phyloP scores from a whole-genome alignment of 768 basidiomycete genomes.

The Floccularia luteovirens region DNA sequence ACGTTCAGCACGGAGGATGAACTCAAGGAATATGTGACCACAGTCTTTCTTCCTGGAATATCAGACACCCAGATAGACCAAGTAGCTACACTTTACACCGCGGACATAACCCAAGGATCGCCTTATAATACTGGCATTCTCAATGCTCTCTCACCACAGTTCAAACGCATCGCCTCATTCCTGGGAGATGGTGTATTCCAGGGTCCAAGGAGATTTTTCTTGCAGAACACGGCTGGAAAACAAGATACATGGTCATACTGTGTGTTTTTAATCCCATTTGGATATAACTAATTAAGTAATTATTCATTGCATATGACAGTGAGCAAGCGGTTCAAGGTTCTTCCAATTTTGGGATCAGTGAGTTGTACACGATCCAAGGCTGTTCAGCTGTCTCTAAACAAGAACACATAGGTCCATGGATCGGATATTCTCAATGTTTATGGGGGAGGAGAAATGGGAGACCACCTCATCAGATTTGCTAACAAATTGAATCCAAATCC shows the following conservation, averaged over 20 bases:
- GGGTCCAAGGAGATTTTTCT: constrained; percentile 37
- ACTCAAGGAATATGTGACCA: constrained; percentile 20
- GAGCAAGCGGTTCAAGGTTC: constrained; percentile 28
- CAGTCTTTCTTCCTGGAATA: too few species aligned
- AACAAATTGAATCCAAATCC: constrained; percentile 12
- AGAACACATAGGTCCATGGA: constrained; percentile 26
- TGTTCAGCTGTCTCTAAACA: too few species aligned
- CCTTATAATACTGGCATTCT: constrained; percentile 33
- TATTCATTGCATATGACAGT: constrained; percentile 15
- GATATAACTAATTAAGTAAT: constrained; percentile 6
- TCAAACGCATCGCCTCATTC: constrained; percentile 36
- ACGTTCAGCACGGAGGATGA: constrained; percentile 12
- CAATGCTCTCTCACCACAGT: constrained; percentile 31
- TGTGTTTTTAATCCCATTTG: constrained; percentile 9
- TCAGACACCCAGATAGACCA: constrained; percentile 9
- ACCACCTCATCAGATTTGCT: constrained; percentile 33
- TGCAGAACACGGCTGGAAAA: constrained; percentile 23
- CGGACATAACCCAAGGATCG: constrained; percentile 28
- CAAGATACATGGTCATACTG: constrained; percentile 31
- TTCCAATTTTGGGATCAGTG: constrained; percentile 32
- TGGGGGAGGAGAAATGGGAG: constrained; percentile 25
- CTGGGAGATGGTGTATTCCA: constrained; percentile 39
- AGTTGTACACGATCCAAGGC: constrained; percentile 7
- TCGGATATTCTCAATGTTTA: constrained; percentile 30
- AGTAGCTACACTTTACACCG: constrained; percentile 21